A percentile compares a stretch with the other conserved stretches of the same genome.
Evolutionary conservation across 495 filamentous ascomycete genomes (phyloP).

Genomic region (Viridothelium virens): DNA sequence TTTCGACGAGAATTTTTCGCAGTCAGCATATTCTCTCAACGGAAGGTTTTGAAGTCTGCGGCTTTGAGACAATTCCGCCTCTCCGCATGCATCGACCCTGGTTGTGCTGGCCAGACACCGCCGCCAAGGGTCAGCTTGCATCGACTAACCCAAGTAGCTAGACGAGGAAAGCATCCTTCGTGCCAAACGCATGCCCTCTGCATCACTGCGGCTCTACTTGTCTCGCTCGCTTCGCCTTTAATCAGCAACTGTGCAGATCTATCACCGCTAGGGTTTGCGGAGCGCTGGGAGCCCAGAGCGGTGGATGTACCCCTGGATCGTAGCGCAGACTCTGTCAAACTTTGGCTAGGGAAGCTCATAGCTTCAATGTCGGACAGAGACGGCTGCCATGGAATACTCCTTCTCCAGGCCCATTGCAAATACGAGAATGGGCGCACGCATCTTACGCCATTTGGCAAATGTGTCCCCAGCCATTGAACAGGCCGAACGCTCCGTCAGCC

Average conservation of each 20-base stretch:
- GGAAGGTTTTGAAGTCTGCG: background rate
- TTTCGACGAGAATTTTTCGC: too few relatives aligned
- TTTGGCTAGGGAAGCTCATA: background rate
- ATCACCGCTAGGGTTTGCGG: background rate
- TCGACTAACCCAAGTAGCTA: background rate
- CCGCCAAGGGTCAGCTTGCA: conserved; percentile 1
- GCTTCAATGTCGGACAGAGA: background rate
- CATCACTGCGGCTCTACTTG: background rate
- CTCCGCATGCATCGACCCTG: background rate
- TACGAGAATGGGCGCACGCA: background rate
- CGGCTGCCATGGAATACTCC: background rate
- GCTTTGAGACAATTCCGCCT: background rate
- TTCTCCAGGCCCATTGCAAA: background rate
- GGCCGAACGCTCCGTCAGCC: conserved; percentile 7
- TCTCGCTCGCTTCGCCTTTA: background rate
- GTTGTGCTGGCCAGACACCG: background rate
- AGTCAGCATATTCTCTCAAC: background rate
- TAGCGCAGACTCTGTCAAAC: background rate
- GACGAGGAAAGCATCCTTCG: background rate
- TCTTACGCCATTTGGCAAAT: conserved; percentile 10
- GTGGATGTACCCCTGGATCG: conserved; percentile 1
- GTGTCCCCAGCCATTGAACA: background rate
- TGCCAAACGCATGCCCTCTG: background rate
- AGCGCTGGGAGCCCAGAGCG: background rate
- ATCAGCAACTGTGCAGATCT: background rate